Percentiles rank a stretch among this genome's conserved stretches.
Evolutionary conservation across 1,284 basidiomycete species (phyloP).

Genomic region (Cerrena zonata): DNA sequence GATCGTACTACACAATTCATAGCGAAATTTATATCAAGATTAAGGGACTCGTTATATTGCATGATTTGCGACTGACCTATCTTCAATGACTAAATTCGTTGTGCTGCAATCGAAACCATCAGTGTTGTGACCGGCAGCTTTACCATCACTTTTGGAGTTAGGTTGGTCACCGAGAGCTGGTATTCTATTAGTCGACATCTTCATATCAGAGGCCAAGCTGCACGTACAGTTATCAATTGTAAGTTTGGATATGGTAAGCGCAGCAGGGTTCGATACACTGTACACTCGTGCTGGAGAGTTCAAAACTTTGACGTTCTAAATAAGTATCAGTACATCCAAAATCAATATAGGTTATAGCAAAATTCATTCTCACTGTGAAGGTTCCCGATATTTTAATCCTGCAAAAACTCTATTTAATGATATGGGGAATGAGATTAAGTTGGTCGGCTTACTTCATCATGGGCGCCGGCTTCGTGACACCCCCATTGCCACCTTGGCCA

Average conservation of each 20-base stretch:
- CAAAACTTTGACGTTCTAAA: constrained; percentile 32
- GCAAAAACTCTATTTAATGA: too few species aligned
- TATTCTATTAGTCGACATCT: too few species aligned
- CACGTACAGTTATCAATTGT: constrained; percentile 35
- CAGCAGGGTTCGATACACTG: constrained; percentile 29
- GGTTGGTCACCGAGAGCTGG: constrained; percentile 35
- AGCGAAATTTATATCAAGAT: too few species aligned
- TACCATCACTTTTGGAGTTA: constrained; percentile 40
- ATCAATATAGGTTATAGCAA: too few species aligned
- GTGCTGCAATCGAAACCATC: constrained; percentile 51
- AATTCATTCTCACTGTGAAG: constrained; percentile 31
- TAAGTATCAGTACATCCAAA: background rate
- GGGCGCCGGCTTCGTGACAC: constrained; percentile 34
- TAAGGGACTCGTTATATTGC: too few species aligned
- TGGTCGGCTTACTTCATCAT: constrained; percentile 31
- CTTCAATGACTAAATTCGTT: constrained; percentile 38
- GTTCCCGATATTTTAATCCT: constrained; percentile 53
- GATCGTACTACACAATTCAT: too few species aligned
- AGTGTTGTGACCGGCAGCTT: constrained; percentile 37
- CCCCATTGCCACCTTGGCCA: constrained; percentile 34
- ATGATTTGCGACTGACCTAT: too few species aligned
- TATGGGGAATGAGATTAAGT: too few species aligned
- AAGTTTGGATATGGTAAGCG: constrained; percentile 27
- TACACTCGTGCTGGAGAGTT: constrained; percentile 35
- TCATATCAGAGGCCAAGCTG: too few species aligned